Percentiles rank a stretch among this genome's conserved stretches.
Evolutionary conservation across 148 eudicot genomes (phyloP).

Genomic region (Cornus controversa): DNA sequence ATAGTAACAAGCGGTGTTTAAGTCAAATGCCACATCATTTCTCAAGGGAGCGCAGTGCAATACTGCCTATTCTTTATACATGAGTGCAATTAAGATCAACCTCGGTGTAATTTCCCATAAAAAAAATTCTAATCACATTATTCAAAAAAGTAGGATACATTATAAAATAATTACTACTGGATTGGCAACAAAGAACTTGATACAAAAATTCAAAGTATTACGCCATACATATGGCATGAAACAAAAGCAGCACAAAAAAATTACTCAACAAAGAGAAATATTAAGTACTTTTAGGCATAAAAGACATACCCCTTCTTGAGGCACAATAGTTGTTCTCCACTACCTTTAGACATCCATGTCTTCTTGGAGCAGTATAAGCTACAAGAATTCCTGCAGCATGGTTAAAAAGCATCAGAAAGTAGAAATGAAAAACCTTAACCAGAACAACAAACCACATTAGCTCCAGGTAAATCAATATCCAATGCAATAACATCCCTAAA

Average conservation of each 20-base stretch:
- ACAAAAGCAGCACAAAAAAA: background rate
- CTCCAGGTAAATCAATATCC: background rate
- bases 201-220: background rate
- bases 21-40: too few relatives aligned
- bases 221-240: background rate
- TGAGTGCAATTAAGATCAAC: too few relatives aligned
- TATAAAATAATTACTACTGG: background rate
- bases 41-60: too few relatives aligned
- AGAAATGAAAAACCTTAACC: background rate
- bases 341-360: constrained; percentile 83
- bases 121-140: background rate
- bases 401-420: background rate
- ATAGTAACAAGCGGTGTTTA: too few relatives aligned
- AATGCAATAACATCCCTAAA: background rate
- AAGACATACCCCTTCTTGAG: constrained; percentile 74
- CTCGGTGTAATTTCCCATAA: too few relatives aligned
- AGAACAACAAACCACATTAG: background rate
- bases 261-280: background rate
- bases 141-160: background rate
- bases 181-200: background rate
- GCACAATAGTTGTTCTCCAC: constrained; percentile 88
- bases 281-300: background rate
- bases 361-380: constrained; percentile 70
- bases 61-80: too few relatives aligned
- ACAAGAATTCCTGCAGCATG: constrained; percentile 66